phyloP scores from a whole-genome alignment of 2,329 filamentous ascomycete species.

The Exserohilum turcica region DNA sequence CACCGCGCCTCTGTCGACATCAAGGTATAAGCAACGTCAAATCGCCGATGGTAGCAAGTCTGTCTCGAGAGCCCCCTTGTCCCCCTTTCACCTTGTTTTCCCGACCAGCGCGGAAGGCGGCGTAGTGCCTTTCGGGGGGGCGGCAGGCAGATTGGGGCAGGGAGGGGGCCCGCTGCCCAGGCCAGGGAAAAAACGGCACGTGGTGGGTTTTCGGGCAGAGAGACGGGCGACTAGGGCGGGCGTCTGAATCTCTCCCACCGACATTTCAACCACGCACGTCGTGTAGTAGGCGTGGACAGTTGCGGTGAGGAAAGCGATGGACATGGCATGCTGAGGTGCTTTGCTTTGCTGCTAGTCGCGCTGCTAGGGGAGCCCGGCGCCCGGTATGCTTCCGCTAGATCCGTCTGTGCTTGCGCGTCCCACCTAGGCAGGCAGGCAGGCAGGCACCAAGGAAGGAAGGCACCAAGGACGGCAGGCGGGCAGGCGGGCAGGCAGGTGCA shows the following conservation, averaged over 20 bases:
- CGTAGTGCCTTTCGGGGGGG: neutral
- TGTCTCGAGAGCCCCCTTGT: neutral
- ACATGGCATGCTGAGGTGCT: neutral
- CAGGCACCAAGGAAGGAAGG: too few species aligned
- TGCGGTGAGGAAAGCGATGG: slow-evolving; percentile 11
- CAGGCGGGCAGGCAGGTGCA: too few species aligned
- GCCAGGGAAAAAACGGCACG: neutral
- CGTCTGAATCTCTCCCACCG: slow-evolving; percentile 8
- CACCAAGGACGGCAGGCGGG: too few species aligned
- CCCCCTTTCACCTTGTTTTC: neutral
- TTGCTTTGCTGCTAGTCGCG: too few species aligned
- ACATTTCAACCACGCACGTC: slow-evolving; percentile 9
- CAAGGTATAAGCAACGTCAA: neutral
- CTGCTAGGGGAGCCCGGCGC: slow-evolving; percentile 1
- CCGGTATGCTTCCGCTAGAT: slow-evolving; percentile 41
- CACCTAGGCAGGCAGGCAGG: too few species aligned
- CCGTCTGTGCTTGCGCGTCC: slow-evolving; percentile 41
- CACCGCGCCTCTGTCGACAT: neutral
- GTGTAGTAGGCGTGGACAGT: neutral
- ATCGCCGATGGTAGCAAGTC: slow-evolving; percentile 2
- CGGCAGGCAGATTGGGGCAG: neutral
- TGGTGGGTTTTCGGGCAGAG: slow-evolving; percentile 1
- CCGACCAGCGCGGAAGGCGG: neutral
- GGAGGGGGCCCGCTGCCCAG: neutral
- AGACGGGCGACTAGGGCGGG: neutral